phyloP scores from a whole-genome alignment of 2,329 filamentous ascomycete genomes.

The Spiromastix sp. region DNA sequence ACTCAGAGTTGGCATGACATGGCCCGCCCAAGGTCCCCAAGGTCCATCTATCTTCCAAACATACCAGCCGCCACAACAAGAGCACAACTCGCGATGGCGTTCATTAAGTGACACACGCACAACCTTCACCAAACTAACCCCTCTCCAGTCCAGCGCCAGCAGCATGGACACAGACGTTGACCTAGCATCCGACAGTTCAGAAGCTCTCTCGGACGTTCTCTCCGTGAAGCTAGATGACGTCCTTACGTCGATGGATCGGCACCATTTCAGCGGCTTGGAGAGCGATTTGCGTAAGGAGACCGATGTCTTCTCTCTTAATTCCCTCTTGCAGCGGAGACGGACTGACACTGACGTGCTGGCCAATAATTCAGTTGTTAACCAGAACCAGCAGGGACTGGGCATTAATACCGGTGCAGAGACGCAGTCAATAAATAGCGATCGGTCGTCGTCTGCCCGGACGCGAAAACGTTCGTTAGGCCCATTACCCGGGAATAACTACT shows the following conservation, averaged over 20 bases:
- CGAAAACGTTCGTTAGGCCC: too few relatives aligned
- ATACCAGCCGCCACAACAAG: background rate
- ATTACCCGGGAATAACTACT: too few relatives aligned
- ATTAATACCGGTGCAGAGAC: too few relatives aligned
- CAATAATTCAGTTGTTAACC: slow-evolving; percentile 1
- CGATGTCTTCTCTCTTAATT: slow-evolving; percentile 2
- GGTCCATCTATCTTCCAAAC: too few relatives aligned
- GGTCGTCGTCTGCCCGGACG: too few relatives aligned
- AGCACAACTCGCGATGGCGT: slow-evolving; percentile 1
- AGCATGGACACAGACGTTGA: slow-evolving; percentile 14
- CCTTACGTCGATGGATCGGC: slow-evolving; percentile 62
- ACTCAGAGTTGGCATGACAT: background rate
- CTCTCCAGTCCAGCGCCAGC: slow-evolving; percentile 9
- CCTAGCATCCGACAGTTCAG: slow-evolving; percentile 19
- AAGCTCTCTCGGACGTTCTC: slow-evolving; percentile 45
- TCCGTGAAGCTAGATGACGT: slow-evolving; percentile 54
- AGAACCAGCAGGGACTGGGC: background rate
- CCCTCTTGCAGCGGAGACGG: slow-evolving; percentile 1
- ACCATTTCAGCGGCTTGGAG: slow-evolving; percentile 41
- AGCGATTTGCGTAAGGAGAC: slow-evolving; percentile 19
- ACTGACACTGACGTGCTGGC: slow-evolving; percentile 2
- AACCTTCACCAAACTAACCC: background rate
- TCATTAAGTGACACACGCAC: background rate
- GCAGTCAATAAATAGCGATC: too few relatives aligned
- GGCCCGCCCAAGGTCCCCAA: too few relatives aligned